Percentiles rank a stretch among this genome's conserved stretches.
phyloP scores from a whole-genome alignment of 345 rosid species.

The Corchorus olitorius region DNA sequence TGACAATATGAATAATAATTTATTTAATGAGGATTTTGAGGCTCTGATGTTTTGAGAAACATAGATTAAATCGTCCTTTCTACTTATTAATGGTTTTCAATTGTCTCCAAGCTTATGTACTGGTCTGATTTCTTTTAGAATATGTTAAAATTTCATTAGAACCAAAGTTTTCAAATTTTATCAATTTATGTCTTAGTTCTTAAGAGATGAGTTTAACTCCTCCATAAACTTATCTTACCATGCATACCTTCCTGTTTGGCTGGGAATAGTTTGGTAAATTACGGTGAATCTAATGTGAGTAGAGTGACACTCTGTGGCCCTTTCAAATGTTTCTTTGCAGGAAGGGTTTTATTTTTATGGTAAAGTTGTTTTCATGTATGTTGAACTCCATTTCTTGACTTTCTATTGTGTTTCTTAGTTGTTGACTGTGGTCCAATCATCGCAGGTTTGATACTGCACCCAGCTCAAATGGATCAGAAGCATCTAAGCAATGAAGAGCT shows the following conservation, averaged over 20 bases:
- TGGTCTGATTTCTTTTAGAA: neutral
- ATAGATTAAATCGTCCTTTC: neutral
- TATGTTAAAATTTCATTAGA: neutral
- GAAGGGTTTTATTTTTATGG: neutral
- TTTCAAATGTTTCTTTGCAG: neutral
- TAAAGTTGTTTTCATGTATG: neutral
- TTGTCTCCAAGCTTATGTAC: neutral
- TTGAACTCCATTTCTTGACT: neutral
- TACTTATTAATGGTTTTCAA: neutral
- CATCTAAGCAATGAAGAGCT: conserved; percentile 65
- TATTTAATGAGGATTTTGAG: neutral
- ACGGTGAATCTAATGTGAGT: neutral
- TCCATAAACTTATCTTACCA: neutral
- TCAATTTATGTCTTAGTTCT: neutral
- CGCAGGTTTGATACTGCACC: conserved; percentile 75
- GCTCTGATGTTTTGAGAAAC: neutral
- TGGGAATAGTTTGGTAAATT: neutral
- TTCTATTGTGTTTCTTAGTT: conserved; percentile 10
- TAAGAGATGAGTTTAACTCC: neutral
- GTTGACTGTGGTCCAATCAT: neutral
- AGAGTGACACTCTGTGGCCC: neutral
- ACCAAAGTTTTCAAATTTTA: neutral
- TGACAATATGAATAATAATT: neutral
- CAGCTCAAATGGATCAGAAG: conserved; percentile 39
- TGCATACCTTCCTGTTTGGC: neutral